Conservation (phyloP, 2,329 filamentous ascomycete genomes). For the Akanthomyces lecanii region DNA sequence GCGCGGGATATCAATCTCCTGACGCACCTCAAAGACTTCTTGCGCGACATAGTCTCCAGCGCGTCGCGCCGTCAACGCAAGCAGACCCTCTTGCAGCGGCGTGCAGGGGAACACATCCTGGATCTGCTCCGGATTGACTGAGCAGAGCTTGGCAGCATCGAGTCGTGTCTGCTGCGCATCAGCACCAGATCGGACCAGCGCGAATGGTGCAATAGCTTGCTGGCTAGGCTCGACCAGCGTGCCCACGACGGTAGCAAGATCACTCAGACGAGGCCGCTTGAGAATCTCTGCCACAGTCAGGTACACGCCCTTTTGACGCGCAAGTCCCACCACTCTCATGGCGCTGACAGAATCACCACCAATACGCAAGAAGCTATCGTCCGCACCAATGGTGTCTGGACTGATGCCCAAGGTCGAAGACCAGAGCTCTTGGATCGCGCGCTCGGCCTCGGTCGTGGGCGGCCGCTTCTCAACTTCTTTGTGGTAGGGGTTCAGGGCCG, state of each 20-base stretch:
- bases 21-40: conserved; percentile 18
- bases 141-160: conserved; percentile 18
- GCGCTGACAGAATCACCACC: conserved; percentile 42
- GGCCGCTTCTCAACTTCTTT: neutral
- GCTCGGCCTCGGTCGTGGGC: conserved; percentile 4
- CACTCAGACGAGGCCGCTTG: conserved; percentile 38
- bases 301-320: conserved; percentile 34
- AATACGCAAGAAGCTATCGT: conserved; percentile 9
- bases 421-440: conserved; percentile 3
- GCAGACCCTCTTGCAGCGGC: conserved; percentile 22
- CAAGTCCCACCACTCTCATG: conserved; percentile 44
- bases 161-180: neutral
- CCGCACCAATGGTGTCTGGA: conserved; percentile 18
- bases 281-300: conserved; percentile 45
- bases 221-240: neutral
- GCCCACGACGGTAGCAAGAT: conserved; percentile 36
- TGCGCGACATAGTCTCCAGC: conserved; percentile 20
- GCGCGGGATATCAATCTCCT: conserved; percentile 12
- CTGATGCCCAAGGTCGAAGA: neutral
- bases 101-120: conserved; percentile 24
- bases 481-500: neutral
- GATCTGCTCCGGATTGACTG: conserved; percentile 14
- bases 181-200: neutral
- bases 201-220: neutral
- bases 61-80: conserved; percentile 19